A percentile compares a stretch with the other conserved stretches of the same genome.
Evolutionary conservation across 2,329 filamentous ascomycete species (phyloP).

Genomic region (Macroventuria anomochaeta): DNA sequence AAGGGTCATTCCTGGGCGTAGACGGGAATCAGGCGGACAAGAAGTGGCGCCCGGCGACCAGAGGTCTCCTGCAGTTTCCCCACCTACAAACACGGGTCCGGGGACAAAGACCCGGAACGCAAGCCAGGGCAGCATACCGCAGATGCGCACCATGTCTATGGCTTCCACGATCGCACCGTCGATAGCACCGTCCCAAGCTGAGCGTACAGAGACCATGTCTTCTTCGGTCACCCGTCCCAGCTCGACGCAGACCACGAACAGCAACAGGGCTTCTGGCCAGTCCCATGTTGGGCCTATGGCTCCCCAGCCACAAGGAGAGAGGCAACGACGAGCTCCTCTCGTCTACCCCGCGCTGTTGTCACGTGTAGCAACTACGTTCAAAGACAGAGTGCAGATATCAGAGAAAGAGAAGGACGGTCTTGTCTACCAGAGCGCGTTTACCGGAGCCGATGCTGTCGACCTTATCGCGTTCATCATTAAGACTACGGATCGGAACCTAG

Average conservation of each 20-base stretch:
- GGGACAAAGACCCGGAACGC: conserved; percentile 42
- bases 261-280: conserved; percentile 47
- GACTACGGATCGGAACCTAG: conserved; percentile 93
- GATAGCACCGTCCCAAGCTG: conserved; percentile 59
- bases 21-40: conserved; percentile 60
- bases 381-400: conserved; percentile 81
- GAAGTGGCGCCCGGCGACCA: conserved; percentile 31
- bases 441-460: conserved; percentile 93
- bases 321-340: conserved; percentile 72
- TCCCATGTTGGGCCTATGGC: conserved; percentile 53
- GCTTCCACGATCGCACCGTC: conserved; percentile 74
- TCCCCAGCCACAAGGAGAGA: conserved; percentile 50
- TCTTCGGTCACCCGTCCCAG: conserved; percentile 54
- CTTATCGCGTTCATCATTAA: conserved; percentile 96
- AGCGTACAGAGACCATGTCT: conserved; percentile 64
- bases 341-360: conserved; percentile 95
- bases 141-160: conserved; percentile 85
- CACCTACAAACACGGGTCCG: conserved; percentile 35
- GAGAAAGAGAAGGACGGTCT: conserved; percentile 96
- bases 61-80: conserved; percentile 29
- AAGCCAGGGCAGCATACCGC: conserved; percentile 46
- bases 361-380: conserved; percentile 90
- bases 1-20: conserved; percentile 82
- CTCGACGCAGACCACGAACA: conserved; percentile 44
- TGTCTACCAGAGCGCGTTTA: conserved; percentile 97